These are phyloP conservation scores for Edaphochlamys debaryana DNA, from an alignment of 139 green algal species.

Conservation along the genomic window DNA sequence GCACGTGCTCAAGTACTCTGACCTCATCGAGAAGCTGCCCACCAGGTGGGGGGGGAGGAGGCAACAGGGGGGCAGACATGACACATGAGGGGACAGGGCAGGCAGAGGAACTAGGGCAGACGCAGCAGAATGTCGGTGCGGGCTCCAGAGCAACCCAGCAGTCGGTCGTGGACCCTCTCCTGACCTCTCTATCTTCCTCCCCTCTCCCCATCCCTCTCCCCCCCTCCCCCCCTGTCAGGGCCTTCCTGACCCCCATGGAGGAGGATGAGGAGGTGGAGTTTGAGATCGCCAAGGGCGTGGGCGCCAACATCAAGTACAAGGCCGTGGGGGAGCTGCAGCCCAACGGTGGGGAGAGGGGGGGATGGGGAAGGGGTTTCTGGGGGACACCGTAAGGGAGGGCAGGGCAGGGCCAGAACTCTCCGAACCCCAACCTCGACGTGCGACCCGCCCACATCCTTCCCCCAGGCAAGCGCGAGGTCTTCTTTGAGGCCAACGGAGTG, in stretches of 20 bases:
- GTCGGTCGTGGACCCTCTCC: too few relatives aligned
- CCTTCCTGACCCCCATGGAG: constrained; percentile 87
- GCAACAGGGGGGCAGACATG: neutral
- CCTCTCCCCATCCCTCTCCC: neutral
- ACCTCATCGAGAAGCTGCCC: constrained; percentile 83
- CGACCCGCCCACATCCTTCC: neutral
- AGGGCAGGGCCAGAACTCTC: too few relatives aligned
- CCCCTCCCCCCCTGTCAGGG: constrained; percentile 10
- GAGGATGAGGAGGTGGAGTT: constrained; percentile 87
- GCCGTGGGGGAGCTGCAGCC: constrained; percentile 84
- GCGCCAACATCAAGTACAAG: constrained; percentile 74
- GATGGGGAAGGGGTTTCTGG: neutral
- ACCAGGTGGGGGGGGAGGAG: constrained; percentile 72
- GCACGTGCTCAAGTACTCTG: constrained; percentile 69
- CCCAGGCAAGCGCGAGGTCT: constrained; percentile 84
- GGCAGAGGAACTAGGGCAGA: too few relatives aligned
- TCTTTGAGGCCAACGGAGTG: constrained; percentile 94
- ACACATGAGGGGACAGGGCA: too few relatives aligned
- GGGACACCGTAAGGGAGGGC: neutral
- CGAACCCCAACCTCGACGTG: neutral
- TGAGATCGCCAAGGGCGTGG: constrained; percentile 55
- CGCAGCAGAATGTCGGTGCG: neutral
- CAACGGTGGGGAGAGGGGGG: constrained; percentile 50
- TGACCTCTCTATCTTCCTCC: neutral
- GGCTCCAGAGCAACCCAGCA: neutral